Evolutionary conservation across 768 basidiomycete genomes (phyloP), one percentile per base, ranked within the genome.

Genomic region (Vararia minispora): DNA sequence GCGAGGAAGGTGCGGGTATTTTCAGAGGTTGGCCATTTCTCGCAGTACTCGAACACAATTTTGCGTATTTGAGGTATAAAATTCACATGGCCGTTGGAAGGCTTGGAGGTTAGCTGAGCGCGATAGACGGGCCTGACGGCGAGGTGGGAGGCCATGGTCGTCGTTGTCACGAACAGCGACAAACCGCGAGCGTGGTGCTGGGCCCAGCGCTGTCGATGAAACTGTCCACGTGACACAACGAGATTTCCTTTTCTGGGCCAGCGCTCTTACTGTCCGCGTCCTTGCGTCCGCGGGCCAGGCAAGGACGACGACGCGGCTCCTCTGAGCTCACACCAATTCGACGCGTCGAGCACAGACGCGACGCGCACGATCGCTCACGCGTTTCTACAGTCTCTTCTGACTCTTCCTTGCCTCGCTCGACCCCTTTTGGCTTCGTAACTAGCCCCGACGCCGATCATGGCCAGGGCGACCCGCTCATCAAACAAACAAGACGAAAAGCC

Each of bases 11-110:
- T 69, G 50, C 88, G 78, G 6, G 83, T 67, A 52, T 76, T 76
- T 31, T 68, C 59, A 1, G 85, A 88, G 3, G 85, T 79, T 1
- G 81, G 74, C 73, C 80, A 84, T 38, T 72, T 73, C 52, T 91
- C 78, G 60, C 88, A 89, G 58, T 73, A 92, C 59, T 90, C 85
- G 55, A 94, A 74, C 46, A 94, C 86, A 43, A 94, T 66, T 54
- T 89, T 91, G 40, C 85, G 67, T n/a, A 84, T 66, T 44, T 76
- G 76, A 2, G 88, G 84, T 3, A 87, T 58, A 58, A 82, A 91
- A 1, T 74, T 64, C 29, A 60, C 54, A 53, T 83, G 82, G 2
- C 87, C 86, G 56, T 90, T 89, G 41, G 79, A 71, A 18, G 79
- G 79, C 18, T 55, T 52, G 0, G 86, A 75, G 46, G 70, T 63